Evolutionary conservation across 129 eudicot genomes (phyloP), one percentile per base, ranked within the genome.

Genomic region (Arctium minus): DNA sequence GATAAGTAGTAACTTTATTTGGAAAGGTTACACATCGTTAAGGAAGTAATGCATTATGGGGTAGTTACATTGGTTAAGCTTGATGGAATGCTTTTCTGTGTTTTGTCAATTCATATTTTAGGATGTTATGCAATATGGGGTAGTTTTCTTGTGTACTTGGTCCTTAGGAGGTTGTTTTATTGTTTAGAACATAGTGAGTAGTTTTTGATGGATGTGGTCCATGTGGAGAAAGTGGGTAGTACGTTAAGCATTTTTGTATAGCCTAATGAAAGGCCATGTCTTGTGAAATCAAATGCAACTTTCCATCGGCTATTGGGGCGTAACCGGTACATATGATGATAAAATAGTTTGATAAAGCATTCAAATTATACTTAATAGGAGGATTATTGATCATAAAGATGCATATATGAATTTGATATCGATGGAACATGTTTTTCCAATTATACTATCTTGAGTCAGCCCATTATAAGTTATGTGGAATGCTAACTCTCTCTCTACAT

Each of bases 361-460:
- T 76, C 18, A 33, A 68, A 79, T 68, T 68, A 27, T 44, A 68
- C 17, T 40, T 79, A 15, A 70, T 4, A 29, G 70, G 11, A n/a
- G 11, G 78, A 50, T 33, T 46, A 35, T 22, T 32, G 73, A 81
- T 81, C 64, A 60, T 82, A 65, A 40, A 81, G 39, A 40, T 30
- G 76, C 27, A 44, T 31, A 31, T 70, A 31, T 3, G 7, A 29
- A 15, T 64, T n/a, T 6, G 31, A 75, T 82, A 65, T 75, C 48
- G 10, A 46, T 18, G 32, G 32, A 68, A 46, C 38, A 46, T 5
- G 3, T 8, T 38, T 44, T 72, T 27, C 17, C 70, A 11, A 39
- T 3, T 42, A 8, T 18, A 12, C 38, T 17, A 67, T 78, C 80
- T 31, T 42, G 4, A 50, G 36, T 73, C 13, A n/a, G 9, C 13